phyloP scores from a whole-genome alignment of 2,329 filamentous ascomycete genomes.

The Microcera coccophila region DNA sequence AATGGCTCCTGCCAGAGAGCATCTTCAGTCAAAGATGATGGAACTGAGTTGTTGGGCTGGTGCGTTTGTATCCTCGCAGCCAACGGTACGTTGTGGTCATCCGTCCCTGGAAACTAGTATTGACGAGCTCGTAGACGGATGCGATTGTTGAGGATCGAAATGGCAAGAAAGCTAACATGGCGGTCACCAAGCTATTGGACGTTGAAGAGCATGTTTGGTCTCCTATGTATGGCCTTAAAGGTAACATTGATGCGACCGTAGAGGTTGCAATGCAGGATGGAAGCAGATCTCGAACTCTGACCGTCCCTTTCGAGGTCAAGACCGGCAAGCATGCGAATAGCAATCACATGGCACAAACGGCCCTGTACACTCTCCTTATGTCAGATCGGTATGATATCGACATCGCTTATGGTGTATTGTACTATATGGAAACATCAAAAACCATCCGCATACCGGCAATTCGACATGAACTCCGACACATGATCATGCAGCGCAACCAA shows the following conservation, averaged over 20 bases:
- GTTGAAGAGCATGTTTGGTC: conserved; percentile 99
- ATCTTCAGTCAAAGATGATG: conserved; percentile 77
- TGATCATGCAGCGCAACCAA: conserved; percentile 94
- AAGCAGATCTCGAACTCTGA: conserved; percentile 62
- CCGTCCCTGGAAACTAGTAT: not conserved
- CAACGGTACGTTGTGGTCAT: conserved; percentile 51
- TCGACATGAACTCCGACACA: conserved; percentile 83
- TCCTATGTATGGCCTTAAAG: conserved; percentile 93
- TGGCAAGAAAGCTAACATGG: conserved; percentile 72
- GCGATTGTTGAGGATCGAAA: conserved; percentile 77
- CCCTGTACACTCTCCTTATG: conserved; percentile 85
- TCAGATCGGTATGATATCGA: conserved; percentile 95
- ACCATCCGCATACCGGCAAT: conserved; percentile 82
- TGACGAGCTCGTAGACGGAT: conserved; percentile 48
- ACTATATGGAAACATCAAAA: conserved; percentile 89
- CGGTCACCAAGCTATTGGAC: conserved; percentile 88
- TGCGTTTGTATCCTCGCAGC: conserved; percentile 69
- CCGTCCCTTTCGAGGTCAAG: conserved; percentile 92
- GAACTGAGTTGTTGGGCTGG: conserved; percentile 81
- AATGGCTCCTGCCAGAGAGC: conserved; percentile 67
- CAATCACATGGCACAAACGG: conserved; percentile 87
- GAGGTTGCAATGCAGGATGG: conserved; percentile 78
- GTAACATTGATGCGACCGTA: conserved; percentile 95
- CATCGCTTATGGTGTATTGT: conserved; percentile 83
- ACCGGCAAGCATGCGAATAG: conserved; percentile 81